Conservation (phyloP, 192 early-diverging fungal species). For the Chytriomyces hyalinus region DNA sequence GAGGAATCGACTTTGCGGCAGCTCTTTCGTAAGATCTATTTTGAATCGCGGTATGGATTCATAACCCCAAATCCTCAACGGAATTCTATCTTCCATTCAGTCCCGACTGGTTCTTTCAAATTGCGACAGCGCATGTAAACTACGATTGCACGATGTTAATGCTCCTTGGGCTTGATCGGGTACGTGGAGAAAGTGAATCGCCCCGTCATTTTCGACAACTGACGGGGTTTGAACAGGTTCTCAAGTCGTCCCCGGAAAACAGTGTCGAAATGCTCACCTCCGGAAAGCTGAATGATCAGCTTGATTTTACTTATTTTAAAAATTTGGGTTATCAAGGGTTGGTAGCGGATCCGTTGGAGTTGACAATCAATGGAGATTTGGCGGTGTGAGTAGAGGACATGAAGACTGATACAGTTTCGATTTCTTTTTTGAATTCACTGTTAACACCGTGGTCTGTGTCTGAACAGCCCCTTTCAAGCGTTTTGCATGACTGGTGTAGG, state of each 20-base stretch:
- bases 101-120: neutral
- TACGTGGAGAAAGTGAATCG: too few species aligned
- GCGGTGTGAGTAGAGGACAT: neutral
- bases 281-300: too few species aligned
- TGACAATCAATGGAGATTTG: constrained; percentile 4
- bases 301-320: neutral
- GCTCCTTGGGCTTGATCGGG: neutral
- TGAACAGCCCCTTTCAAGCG: too few species aligned
- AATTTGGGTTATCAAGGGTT: neutral
- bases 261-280: neutral
- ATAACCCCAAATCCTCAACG: too few species aligned
- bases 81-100: too few species aligned
- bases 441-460: too few species aligned
- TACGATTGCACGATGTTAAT: constrained; percentile 11
- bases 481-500: neutral
- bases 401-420: too few species aligned
- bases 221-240: neutral
- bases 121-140: neutral
- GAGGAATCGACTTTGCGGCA: too few species aligned
- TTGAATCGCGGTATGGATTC: too few species aligned
- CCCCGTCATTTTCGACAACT: neutral
- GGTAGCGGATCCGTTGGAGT: neutral
- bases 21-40: too few species aligned
- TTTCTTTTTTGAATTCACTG: too few species aligned
- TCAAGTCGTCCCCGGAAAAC: neutral